These are phyloP conservation scores for Acanthamoeba culbertsoni DNA, from an alignment of 208 protist genomes.

Conservation along the genomic window DNA sequence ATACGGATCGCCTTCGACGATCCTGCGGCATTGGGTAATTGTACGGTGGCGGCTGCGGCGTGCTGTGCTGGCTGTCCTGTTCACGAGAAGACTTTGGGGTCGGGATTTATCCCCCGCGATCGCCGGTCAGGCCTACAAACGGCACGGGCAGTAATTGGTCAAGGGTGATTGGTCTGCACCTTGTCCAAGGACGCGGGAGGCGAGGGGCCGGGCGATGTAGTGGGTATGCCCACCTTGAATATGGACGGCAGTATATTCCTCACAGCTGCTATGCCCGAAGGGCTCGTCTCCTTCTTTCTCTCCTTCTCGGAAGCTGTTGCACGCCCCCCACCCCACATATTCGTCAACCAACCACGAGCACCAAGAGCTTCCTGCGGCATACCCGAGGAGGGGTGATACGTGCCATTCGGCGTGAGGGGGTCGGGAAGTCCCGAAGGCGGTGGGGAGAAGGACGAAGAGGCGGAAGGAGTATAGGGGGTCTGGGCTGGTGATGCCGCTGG, in stretches of 20 bases:
- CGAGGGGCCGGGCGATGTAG: not conserved
- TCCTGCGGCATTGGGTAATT: not conserved
- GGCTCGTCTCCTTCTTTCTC: not conserved
- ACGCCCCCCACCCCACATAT: not conserved
- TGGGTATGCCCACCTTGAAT: slow-evolving; percentile 7
- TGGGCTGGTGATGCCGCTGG: not conserved
- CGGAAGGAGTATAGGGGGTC: not conserved
- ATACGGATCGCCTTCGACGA: not conserved
- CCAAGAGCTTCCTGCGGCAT: not conserved
- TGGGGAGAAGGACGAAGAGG: not conserved
- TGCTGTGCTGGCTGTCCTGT: not conserved
- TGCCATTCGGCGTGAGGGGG: not conserved
- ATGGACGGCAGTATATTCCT: slow-evolving; percentile 19
- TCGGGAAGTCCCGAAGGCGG: not conserved
- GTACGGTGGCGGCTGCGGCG: not conserved
- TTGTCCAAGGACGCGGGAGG: not conserved
- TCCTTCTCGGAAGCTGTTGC: not conserved
- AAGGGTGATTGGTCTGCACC: not conserved
- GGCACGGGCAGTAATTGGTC: not conserved
- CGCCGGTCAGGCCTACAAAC: too few species aligned
- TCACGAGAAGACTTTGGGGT: too few species aligned
- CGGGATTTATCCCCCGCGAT: too few species aligned
- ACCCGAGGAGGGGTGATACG: not conserved
- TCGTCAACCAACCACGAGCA: not conserved
- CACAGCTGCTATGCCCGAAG: not conserved